Base-by-base conservation (phyloP, 495 filamentous ascomycete species). In the Melanomma pulvis-pyrius region DNA sequence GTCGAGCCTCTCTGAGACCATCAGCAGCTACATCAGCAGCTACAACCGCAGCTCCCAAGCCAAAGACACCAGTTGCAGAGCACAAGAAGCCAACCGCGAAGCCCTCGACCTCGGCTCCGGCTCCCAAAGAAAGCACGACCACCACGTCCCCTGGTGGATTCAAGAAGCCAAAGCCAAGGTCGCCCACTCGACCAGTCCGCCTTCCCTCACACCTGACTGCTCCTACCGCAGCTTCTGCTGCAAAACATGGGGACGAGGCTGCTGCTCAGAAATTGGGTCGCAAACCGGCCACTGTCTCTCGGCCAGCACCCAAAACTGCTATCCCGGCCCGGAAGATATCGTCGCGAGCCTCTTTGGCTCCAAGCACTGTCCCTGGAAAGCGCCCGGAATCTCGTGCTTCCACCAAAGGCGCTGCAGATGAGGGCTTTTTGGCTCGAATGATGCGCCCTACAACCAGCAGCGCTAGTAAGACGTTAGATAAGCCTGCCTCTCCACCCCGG, bases 371-470 rank as follows among this genome's bases (percentile, higher is more conserved):
- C 24, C 25, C 57, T 39, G 25, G 55, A 19, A 67, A 74, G 52
- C 74, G 74, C 7, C 66, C 75, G 21, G 74, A 74, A 41, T 61
- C 70, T 39, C 56, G 69, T 47, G 84, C 85, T 1, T 81, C 88
- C 1, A 59, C 71, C 4, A 57, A 41, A 19, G 53, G 66, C 4
- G 54, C 56, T 44, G 25, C 73, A 11, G 87, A 90, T 70, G 89
- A 92, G 58, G 77, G 88, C 2, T 97, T 97, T 77, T 81, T 97
- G 17, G 91, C 90, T 8, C 82, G 92, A 61, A 96, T 97, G 92
- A 96, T 92, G 91, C 86, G 92, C 12, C 92, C 92, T 3, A 97
- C 92, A 9, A 85, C 89, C 24, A 85, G 86, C 61, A 92, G 89
- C 30, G 84, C 90, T 6, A 89, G 83, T 73, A 96, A 93, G 77